A percentile compares a stretch with the other conserved stretches of the same genome.
phyloP scores from a whole-genome alignment of 2,329 filamentous ascomycete species.

The Phialophora verrucosa region DNA sequence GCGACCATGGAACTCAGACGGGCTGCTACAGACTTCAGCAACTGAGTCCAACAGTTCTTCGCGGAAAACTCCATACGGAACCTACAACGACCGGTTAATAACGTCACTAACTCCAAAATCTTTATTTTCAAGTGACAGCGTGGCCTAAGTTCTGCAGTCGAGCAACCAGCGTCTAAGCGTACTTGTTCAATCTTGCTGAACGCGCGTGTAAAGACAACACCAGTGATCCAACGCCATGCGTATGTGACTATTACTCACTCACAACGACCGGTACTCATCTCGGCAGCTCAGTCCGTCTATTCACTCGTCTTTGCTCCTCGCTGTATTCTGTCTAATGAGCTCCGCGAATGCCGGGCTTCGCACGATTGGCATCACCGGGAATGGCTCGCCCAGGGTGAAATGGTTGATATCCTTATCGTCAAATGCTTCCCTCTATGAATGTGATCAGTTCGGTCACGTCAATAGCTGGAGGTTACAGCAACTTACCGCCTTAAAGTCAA shows the following conservation, averaged over 20 bases:
- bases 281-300: neutral
- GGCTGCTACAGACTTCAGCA: too few species aligned
- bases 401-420: conserved; percentile 5
- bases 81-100: too few species aligned
- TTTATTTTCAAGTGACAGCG: too few species aligned
- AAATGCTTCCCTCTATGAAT: conserved; percentile 4
- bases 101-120: too few species aligned
- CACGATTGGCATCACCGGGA: conserved; percentile 1
- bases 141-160: too few species aligned
- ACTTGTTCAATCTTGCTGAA: too few species aligned
- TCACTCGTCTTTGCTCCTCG: neutral
- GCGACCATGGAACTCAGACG: too few species aligned
- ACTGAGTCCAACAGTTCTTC: too few species aligned
- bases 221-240: neutral
- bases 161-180: too few species aligned
- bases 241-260: neutral
- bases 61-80: too few species aligned
- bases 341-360: neutral
- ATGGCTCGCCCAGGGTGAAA: conserved; percentile 7
- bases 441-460: neutral
- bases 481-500: conserved; percentile 38
- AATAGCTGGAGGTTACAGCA: neutral
- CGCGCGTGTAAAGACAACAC: neutral
- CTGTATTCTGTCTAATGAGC: neutral
- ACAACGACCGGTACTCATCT: neutral